Percentiles rank a stretch among this genome's conserved stretches.
phyloP scores from a whole-genome alignment of 1,284 basidiomycete genomes.

The Cystobasidiaceae sp. region DNA sequence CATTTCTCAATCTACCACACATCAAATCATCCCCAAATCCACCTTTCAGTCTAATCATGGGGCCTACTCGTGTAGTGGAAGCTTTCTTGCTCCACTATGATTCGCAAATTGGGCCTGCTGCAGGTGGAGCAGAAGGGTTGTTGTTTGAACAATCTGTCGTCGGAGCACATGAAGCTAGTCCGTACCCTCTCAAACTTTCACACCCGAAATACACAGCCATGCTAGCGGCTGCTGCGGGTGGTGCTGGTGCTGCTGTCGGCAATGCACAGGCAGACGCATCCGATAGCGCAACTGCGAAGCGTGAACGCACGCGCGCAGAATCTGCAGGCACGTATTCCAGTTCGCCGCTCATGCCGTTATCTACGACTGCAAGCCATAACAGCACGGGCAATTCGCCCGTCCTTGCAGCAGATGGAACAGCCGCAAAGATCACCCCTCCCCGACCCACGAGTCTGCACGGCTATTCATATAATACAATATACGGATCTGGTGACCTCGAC shows the following conservation, averaged over 20 bases:
- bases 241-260: not conserved
- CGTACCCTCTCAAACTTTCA: constrained; percentile 14
- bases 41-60: constrained; percentile 26
- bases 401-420: not conserved
- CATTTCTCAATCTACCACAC: constrained; percentile 7
- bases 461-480: not conserved
- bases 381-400: too few species aligned
- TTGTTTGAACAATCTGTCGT: constrained; percentile 11
- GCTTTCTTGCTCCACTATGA: constrained; percentile 28
- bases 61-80: constrained; percentile 18
- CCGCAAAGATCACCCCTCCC: not conserved
- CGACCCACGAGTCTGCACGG: not conserved
- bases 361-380: too few species aligned
- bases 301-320: not conserved
- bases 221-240: not conserved
- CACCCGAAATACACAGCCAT: constrained; percentile 17
- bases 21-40: not conserved
- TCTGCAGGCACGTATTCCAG: not conserved
- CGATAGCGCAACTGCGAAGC: too few species aligned
- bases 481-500: not conserved
- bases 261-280: not conserved
- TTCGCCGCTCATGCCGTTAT: too few species aligned
- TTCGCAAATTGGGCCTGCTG: not conserved
- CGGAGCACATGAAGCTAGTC: not conserved
- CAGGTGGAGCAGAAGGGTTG: not conserved